Conservation (phyloP, 176 grass and related monocot species). For the Musa acuminata region DNA sequence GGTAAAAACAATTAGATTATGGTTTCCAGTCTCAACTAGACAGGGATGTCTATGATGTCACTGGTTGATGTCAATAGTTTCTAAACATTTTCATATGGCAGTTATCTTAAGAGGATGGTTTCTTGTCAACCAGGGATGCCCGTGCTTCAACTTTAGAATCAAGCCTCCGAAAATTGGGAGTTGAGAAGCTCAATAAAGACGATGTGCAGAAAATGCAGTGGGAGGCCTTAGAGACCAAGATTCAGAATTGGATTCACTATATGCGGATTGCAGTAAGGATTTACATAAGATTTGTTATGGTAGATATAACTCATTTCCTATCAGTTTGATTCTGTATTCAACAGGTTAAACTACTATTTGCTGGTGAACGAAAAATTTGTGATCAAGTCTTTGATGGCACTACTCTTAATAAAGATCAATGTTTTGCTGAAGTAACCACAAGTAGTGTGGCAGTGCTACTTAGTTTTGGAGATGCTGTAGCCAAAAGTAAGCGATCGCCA, state of each 20-base stretch:
- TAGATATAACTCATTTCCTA: not conserved
- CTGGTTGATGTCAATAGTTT: no score
- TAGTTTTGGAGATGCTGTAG: conserved; percentile 94
- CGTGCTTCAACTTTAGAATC: conserved; percentile 57
- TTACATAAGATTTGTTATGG: conserved; percentile 10
- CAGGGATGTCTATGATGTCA: no score
- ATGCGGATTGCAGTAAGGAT: conserved; percentile 77
- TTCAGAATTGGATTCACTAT: conserved; percentile 92
- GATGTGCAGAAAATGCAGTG: conserved; percentile 97
- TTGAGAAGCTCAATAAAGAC: conserved; percentile 87
- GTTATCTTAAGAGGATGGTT: not conserved
- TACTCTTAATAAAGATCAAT: conserved; percentile 66
- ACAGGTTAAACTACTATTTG: conserved; percentile 82
- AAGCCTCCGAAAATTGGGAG: conserved; percentile 70
- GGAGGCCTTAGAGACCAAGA: conserved; percentile 86
- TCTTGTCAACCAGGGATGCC: conserved; percentile 39
- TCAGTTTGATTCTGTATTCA: conserved; percentile 17
- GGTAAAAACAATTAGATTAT: no score
- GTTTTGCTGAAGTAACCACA: conserved; percentile 71
- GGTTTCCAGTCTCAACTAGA: no score
- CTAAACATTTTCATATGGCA: no score
- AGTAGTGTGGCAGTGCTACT: conserved; percentile 72
- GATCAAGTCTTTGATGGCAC: conserved; percentile 75
- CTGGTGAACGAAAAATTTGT: conserved; percentile 76
- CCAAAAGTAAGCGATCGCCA: conserved; percentile 88